Percentiles rank a stretch among this genome's conserved stretches.
phyloP scores from a whole-genome alignment of 306 rosid species.

The Cucumis cinereus region DNA sequence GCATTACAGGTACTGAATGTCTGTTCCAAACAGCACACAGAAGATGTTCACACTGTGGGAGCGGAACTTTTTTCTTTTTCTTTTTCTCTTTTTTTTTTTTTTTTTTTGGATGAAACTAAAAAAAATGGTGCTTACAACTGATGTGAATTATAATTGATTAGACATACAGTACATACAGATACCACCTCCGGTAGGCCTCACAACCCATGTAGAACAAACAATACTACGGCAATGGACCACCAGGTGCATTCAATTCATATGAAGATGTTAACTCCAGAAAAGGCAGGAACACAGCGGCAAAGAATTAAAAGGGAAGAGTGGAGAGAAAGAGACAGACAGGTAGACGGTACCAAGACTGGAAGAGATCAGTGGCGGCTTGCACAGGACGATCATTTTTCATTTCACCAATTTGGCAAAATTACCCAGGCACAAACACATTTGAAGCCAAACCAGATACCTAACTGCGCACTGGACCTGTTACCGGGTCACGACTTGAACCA shows the following conservation, averaged over 20 bases:
- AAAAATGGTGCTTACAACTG: slow-evolving; percentile 5
- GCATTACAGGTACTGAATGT: slow-evolving; percentile 19
- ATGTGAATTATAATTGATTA: not conserved
- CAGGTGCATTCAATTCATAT: slow-evolving; percentile 11
- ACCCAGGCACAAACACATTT: slow-evolving; percentile 27
- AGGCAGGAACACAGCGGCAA: not conserved
- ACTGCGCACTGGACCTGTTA: slow-evolving; percentile 60
- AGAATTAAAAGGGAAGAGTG: slow-evolving; percentile 2
- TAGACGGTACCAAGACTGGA: not conserved
- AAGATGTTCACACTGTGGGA: slow-evolving; percentile 8
- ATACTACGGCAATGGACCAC: slow-evolving; percentile 11
- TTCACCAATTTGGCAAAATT: slow-evolving; percentile 14
- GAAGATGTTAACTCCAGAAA: slow-evolving; percentile 7
- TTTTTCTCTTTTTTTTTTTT: not conserved
- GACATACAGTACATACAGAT: slow-evolving; percentile 11
- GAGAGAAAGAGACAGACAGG: not conserved
- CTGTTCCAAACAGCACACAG: slow-evolving; percentile 19
- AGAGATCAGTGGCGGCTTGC: slow-evolving; percentile 8
- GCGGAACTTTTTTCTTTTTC: not conserved
- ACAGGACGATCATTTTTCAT: not conserved
- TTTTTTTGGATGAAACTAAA: not conserved
- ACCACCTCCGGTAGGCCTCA: slow-evolving; percentile 17
- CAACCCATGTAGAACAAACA: not conserved
- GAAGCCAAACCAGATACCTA: slow-evolving; percentile 29
- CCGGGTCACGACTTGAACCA: slow-evolving; percentile 66